Evolutionary conservation across 1,284 basidiomycete species (phyloP).

Genomic region (Apiotrichum domesticum): DNA sequence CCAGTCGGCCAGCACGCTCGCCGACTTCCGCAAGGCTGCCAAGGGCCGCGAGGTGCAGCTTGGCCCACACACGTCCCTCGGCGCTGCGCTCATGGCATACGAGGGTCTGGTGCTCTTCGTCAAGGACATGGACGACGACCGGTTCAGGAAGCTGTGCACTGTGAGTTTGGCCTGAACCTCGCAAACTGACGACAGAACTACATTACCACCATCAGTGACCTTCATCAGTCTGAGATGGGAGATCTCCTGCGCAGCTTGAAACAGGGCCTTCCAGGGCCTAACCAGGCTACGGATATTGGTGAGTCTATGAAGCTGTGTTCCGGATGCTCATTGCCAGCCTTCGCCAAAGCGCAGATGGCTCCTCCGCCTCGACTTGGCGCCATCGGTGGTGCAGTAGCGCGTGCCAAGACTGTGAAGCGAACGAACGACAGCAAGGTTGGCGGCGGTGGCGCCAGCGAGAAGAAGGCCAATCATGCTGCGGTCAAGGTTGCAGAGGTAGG

Average conservation of each 20-base stretch:
- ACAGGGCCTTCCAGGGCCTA: conserved; percentile 48
- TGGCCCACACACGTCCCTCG: conserved; percentile 63
- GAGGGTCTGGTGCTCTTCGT: conserved; percentile 85
- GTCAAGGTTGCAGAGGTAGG: conserved; percentile 9
- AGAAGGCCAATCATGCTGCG: conserved; percentile 2
- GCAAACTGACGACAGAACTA: conserved; percentile 59
- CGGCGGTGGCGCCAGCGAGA: background rate
- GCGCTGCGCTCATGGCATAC: conserved; percentile 77
- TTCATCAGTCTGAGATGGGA: conserved; percentile 74
- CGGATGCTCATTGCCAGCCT: background rate
- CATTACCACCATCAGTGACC: conserved; percentile 72
- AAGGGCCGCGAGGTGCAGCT: conserved; percentile 43
- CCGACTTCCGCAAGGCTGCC: conserved; percentile 33
- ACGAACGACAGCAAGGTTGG: background rate
- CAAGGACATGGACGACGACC: conserved; percentile 84
- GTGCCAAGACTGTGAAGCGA: conserved; percentile 63
- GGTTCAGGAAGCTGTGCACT: conserved; percentile 78
- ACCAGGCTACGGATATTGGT: conserved; percentile 25
- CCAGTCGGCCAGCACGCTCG: conserved; percentile 50
- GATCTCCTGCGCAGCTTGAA: conserved; percentile 60
- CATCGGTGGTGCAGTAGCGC: conserved; percentile 51
- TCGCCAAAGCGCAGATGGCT: conserved; percentile 2
- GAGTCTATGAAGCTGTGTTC: conserved; percentile 4
- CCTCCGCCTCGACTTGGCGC: conserved; percentile 1
- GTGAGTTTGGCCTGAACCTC: conserved; percentile 52